Base-by-base conservation (phyloP, 2,329 filamentous ascomycete genomes). In the Nemania sp. region DNA sequence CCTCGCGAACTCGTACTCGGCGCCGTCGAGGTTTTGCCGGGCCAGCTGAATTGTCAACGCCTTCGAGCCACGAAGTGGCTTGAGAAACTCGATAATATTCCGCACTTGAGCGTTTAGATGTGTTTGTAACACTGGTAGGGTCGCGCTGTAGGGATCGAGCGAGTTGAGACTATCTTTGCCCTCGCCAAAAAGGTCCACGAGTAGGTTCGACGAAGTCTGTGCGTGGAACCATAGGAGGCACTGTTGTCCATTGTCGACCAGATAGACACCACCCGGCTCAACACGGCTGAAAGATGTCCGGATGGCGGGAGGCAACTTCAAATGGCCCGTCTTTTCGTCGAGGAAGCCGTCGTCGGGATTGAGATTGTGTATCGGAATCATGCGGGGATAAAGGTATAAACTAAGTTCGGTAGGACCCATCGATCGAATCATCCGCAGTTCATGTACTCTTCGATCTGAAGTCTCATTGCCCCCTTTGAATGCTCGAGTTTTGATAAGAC, bases 1-100 rank as follows among this genome's bases (percentile, higher is more conserved):
- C 54, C 93, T 83, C 7, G 95, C 95, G 80, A 98, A 99, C 76
- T 99, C 95, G 71, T 92, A 98, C 76, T 99, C 95, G 2, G 93
- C 91, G 0, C 95, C 95, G 72, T 99, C 95, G 3, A 98, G 82
- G 0, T 93, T 93, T 76, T 98, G 95, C 60, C 95, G 81, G 7
- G 95, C 95, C 49, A 99, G 82, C 77, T 98, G 95, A 49, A 99
- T 85, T 1, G 91, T 91, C 62, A 97, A 79, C 20, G 90, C 91
- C 78, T 97, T 98, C 63, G 89, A 92, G 10, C 93, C 92, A 42
- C 95, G 87, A 71, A 90, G 84, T 13, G 85, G 86, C 71, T 89
- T 87, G 47, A 98, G 81, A 72, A 96, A 97, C 73, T 96, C 91
- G 56, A 98, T 75, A 20, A 99, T 88, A 72, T 99, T 99, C 68